Base-by-base conservation (phyloP, 1,284 basidiomycete genomes). In the Leccinum griseonigrum region DNA sequence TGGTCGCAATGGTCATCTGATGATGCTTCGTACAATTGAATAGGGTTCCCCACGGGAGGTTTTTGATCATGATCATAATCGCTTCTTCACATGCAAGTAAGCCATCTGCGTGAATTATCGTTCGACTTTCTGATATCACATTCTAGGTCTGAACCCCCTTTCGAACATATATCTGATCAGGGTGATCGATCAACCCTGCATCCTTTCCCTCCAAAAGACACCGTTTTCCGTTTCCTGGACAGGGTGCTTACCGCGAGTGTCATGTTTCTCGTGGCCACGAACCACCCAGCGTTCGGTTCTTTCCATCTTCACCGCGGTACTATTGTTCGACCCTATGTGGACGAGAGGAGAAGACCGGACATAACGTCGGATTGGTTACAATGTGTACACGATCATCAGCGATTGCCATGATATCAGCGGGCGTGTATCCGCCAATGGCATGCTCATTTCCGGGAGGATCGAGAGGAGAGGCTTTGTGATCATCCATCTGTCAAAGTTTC, bases 301-400 rank as follows among this genome's bases (percentile, higher is more conserved):
- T 32, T 29, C 29, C 53, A 32, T 59, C 36, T 32, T 66, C 57
- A 32, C 34, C 54, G 66, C 32, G 38, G 36, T 2, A 22, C 18
- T 16, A 22, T 18, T 26, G 18, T 48, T 50, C 28, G 54, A 34
- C 43, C 46, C 50, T 29, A 16, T 18, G 14, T 50, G 14, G 14
- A 50, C 7, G 4, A 28, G 14, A 50, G 48, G 48, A 50, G 14
- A 26, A 22, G n/a, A 22, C 13, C 43, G 46, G 46, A 48, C 11
- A 22, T 48, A 22, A 22, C 3, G 46, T 22, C 18, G 46, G 50
- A 51, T 51, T 5, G 50, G 26, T 7, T 51, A 22, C 46, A 13
- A 18, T 22, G 10, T 22, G 16, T n/a, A 40, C 16, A 40, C 16
- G 38, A 11, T 46, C 22, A 22, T 22, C 22, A 22, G 22, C 22